These are phyloP conservation scores for Claviceps lovelessii DNA, from an alignment of 2,329 filamentous ascomycete species.

Conservation along the genomic window DNA sequence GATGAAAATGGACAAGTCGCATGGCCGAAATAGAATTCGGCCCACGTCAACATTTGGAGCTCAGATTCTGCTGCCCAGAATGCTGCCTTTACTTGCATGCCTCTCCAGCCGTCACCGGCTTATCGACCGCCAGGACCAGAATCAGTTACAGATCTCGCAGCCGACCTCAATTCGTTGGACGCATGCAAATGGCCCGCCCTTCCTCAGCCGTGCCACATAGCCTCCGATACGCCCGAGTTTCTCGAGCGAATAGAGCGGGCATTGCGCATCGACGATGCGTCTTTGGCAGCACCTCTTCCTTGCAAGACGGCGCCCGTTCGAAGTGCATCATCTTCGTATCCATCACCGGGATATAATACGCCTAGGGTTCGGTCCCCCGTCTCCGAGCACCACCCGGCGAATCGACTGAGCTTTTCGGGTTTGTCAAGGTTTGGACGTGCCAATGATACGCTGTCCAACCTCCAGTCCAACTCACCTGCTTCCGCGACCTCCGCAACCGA, in stretches of 20 bases:
- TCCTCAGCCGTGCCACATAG: background rate
- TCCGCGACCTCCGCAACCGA: constrained; percentile 9
- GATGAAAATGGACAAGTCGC: background rate
- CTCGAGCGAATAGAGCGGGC: constrained; percentile 9
- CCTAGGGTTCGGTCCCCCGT: constrained; percentile 16
- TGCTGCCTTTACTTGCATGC: background rate
- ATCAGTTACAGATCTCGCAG: no score
- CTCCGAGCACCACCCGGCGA: constrained; percentile 7
- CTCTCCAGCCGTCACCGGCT: background rate
- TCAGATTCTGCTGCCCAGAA: background rate
- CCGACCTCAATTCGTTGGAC: background rate
- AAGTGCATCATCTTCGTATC: constrained; percentile 21
- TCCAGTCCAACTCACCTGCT: constrained; percentile 15
- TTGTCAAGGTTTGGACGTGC: constrained; percentile 16
- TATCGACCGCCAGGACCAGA: background rate
- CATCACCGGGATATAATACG: constrained; percentile 10
- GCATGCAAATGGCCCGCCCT: background rate
- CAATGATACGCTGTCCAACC: constrained; percentile 17
- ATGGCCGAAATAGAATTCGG: constrained; percentile 4
- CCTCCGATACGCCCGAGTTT: constrained; percentile 6
- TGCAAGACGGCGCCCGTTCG: constrained; percentile 6
- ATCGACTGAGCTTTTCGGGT: constrained; percentile 15
- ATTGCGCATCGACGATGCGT: constrained; percentile 3
- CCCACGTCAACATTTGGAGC: constrained; percentile 1
- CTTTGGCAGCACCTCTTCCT: background rate